phyloP scores from a whole-genome alignment of 768 basidiomycete species.

The Clavaria fumosa region DNA sequence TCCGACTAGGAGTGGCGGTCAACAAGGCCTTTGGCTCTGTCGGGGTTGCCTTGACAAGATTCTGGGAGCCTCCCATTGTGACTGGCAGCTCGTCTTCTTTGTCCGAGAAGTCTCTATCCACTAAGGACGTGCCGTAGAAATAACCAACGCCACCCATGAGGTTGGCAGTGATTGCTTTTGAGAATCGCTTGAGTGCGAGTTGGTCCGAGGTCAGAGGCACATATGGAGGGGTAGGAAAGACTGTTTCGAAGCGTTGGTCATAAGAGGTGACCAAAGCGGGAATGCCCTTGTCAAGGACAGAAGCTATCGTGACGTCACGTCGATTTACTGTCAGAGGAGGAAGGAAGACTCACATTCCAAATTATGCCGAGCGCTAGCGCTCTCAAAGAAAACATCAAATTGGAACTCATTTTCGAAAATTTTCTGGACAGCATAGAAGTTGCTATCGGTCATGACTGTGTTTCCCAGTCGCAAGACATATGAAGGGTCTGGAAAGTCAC shows the following conservation, averaged over 20 bases:
- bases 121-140: conserved; percentile 82
- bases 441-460: conserved; percentile 54
- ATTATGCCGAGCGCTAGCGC: conserved; percentile 46
- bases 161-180: conserved; percentile 80
- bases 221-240: conserved; percentile 54
- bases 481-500: conserved; percentile 85
- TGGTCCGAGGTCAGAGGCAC: conserved; percentile 33
- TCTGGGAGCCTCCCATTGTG: conserved; percentile 21
- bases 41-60: conserved; percentile 35
- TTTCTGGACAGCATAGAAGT: conserved; percentile 81
- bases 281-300: conserved; percentile 53
- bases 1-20: conserved; percentile 89
- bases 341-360: conserved; percentile 38
- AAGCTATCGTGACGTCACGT: conserved; percentile 27
- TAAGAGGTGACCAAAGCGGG: conserved; percentile 46
- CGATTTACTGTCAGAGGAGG: background rate
- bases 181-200: conserved; percentile 49
- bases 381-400: conserved; percentile 84
- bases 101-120: conserved; percentile 72
- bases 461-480: conserved; percentile 66
- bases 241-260: conserved; percentile 44
- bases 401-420: conserved; percentile 71
- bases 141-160: conserved; percentile 89
- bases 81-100: conserved; percentile 76
- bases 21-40: conserved; percentile 65